Conservation (phyloP, 305 asterid species). For the Caryopteris hybrid region DNA sequence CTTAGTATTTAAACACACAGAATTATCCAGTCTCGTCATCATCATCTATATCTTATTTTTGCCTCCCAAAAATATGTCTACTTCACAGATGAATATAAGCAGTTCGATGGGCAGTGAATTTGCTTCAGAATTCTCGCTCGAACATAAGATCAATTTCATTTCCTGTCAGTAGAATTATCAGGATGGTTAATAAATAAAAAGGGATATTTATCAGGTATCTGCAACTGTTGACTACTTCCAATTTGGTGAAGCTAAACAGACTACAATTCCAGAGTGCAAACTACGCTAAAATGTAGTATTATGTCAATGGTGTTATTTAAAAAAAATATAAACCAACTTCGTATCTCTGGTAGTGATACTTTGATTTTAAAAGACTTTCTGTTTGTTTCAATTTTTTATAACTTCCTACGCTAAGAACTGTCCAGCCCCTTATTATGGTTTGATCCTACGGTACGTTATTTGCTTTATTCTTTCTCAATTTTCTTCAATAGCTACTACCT, state of each 20-base stretch:
- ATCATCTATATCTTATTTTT: not conserved
- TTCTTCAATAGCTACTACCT: not conserved
- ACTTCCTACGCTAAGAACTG: not conserved
- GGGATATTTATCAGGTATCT: not conserved
- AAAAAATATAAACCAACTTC: not conserved
- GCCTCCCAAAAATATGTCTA: constrained; percentile 1
- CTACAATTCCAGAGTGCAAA: not conserved
- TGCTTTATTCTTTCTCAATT: not conserved
- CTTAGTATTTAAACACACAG: not conserved
- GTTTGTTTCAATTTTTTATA: not conserved
- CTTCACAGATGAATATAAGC: too few relatives aligned
- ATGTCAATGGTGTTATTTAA: not conserved
- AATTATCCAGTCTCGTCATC: not conserved
- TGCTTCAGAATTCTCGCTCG: constrained; percentile 11
- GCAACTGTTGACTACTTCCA: not conserved
- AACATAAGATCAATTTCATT: constrained; percentile 9
- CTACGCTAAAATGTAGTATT: not conserved
- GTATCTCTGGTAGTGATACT: not conserved
- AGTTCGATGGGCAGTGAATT: constrained; percentile 5
- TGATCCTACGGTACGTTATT: too few relatives aligned
- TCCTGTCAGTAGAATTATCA: constrained; percentile 21
- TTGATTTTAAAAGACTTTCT: not conserved
- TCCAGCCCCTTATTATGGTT: not conserved
- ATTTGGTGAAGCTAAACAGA: not conserved
- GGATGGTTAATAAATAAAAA: not conserved